These are phyloP conservation scores for Aureobasidium sp. DNA, from an alignment of 2,329 filamentous ascomycete genomes.

Conservation along the genomic window DNA sequence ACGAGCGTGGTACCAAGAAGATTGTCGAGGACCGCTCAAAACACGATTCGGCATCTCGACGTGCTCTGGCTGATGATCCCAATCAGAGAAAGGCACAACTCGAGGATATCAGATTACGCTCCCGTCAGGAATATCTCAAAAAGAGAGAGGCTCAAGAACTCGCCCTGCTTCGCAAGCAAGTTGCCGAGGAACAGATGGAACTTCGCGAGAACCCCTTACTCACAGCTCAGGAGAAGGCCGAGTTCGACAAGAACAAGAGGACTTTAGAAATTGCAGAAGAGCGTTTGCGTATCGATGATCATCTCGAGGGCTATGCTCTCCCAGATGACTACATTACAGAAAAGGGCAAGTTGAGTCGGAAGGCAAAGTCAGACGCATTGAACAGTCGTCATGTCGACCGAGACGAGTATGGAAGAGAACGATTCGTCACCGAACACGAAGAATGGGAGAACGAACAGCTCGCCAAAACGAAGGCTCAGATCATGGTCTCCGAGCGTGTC, in stretches of 20 bases:
- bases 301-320: slow-evolving; percentile 85
- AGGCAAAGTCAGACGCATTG: slow-evolving; percentile 80
- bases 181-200: slow-evolving; percentile 72
- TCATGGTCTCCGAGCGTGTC: slow-evolving; percentile 64
- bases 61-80: slow-evolving; percentile 60
- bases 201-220: slow-evolving; percentile 70
- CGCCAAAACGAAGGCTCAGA: slow-evolving; percentile 79
- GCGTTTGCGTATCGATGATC: slow-evolving; percentile 78
- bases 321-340: slow-evolving; percentile 94
- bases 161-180: slow-evolving; percentile 80
- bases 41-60: slow-evolving; percentile 52
- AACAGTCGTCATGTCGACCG: slow-evolving; percentile 86
- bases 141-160: slow-evolving; percentile 85
- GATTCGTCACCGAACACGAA: slow-evolving; percentile 87
- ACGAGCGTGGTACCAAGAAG: slow-evolving; percentile 64
- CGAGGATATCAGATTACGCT: slow-evolving; percentile 72
- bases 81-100: slow-evolving; percentile 64
- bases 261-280: slow-evolving; percentile 54
- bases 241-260: slow-evolving; percentile 85
- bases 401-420: slow-evolving; percentile 81
- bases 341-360: slow-evolving; percentile 79
- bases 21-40: slow-evolving; percentile 48
- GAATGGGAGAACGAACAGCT: slow-evolving; percentile 93
- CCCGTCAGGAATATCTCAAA: slow-evolving; percentile 85
- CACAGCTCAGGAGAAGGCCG: slow-evolving; percentile 71